phyloP scores from a whole-genome alignment of 805 yeast species.

The Wickerhamiella domercqiae region DNA sequence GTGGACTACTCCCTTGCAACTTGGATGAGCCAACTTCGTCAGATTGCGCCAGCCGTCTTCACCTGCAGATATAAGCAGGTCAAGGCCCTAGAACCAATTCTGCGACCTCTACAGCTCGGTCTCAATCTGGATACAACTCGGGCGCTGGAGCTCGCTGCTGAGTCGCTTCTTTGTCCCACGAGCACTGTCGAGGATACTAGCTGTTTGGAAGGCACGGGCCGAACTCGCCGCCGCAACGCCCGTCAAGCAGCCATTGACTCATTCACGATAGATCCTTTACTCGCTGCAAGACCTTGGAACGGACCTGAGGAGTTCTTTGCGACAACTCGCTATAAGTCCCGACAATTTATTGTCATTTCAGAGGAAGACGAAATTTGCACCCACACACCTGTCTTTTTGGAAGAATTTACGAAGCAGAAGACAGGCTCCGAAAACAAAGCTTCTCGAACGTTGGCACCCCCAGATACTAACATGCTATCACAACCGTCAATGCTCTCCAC shows the following conservation, averaged over 20 bases:
- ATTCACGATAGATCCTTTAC: not conserved
- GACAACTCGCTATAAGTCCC: not conserved
- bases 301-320: not conserved
- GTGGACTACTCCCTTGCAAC: slow-evolving; percentile 10
- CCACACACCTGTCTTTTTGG: slow-evolving; percentile 3
- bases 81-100: not conserved
- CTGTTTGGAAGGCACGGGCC: not conserved
- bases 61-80: not conserved
- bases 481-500: not conserved
- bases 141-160: slow-evolving; percentile 2
- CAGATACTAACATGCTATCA: not conserved
- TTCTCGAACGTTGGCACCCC: not conserved
- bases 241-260: not conserved
- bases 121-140: not conserved
- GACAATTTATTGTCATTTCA: slow-evolving; percentile 1
- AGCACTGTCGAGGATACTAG: too few species aligned
- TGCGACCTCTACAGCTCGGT: slow-evolving; percentile 2
- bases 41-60: slow-evolving; percentile 7
- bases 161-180: not conserved
- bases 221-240: not conserved
- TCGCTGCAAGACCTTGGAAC: not conserved
- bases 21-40: not conserved
- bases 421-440: not conserved
- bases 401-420: not conserved
- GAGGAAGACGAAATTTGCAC: slow-evolving; percentile 1